A percentile compares a stretch with the other conserved stretches of the same genome.
Conservation (phyloP, 2,329 filamentous ascomycete species). For the Pleoardoris graminearum region DNA sequence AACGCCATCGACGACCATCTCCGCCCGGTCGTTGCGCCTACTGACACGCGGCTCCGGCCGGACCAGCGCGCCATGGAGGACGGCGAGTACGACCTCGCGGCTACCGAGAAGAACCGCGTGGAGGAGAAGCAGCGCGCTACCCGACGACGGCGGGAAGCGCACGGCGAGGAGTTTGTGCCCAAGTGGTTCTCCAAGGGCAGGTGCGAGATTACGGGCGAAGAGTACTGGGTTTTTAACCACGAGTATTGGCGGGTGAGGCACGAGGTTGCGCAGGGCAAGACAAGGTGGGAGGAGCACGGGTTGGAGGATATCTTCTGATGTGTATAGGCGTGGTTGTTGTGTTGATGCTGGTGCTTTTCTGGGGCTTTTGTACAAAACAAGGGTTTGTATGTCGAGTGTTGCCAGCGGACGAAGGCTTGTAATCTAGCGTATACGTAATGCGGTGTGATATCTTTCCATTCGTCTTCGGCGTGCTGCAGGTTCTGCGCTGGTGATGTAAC, state of each 20-base stretch:
- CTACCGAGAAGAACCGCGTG: constrained; percentile 88
- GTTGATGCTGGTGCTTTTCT: not conserved
- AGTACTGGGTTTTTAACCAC: constrained; percentile 86
- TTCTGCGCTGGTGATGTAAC: too few species aligned
- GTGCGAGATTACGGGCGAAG: constrained; percentile 81
- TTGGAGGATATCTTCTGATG: constrained; percentile 74
- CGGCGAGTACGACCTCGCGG: constrained; percentile 92
- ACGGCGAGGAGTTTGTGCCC: constrained; percentile 79
- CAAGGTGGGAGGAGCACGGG: constrained; percentile 63
- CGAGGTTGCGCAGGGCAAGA: constrained; percentile 64
- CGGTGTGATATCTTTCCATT: not conserved
- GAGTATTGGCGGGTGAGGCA: constrained; percentile 83
- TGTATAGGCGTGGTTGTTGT: not conserved
- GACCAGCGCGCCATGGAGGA: constrained; percentile 99
- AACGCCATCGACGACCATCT: constrained; percentile 91
- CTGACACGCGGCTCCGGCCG: constrained; percentile 87
- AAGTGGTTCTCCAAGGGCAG: constrained; percentile 79
- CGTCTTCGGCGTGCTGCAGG: too few species aligned
- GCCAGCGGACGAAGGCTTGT: not conserved
- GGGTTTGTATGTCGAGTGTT: not conserved
- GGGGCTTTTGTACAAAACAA: not conserved
- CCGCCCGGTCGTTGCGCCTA: constrained; percentile 77
- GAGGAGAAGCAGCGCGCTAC: constrained; percentile 88
- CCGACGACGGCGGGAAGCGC: constrained; percentile 71
- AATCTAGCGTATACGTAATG: constrained; percentile 1